phyloP scores from a whole-genome alignment of 2,329 filamentous ascomycete genomes.

The Fusarium oxysporum region DNA sequence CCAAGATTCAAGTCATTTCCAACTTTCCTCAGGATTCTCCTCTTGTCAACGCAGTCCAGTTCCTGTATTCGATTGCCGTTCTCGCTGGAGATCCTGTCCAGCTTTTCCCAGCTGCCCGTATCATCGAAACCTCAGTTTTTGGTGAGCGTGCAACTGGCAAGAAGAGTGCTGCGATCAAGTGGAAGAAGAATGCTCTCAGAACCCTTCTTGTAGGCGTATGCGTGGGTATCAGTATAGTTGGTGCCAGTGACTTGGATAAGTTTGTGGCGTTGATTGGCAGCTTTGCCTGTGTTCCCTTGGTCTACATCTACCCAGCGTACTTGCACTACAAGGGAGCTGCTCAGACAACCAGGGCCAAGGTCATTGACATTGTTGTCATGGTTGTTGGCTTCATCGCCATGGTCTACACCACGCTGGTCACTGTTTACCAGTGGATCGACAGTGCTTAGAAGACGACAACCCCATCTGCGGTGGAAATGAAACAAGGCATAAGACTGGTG shows the following conservation, averaged over 20 bases:
- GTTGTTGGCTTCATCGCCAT: constrained; percentile 72
- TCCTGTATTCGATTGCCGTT: constrained; percentile 79
- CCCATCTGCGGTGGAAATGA: background rate
- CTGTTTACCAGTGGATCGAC: constrained; percentile 55
- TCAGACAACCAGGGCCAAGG: constrained; percentile 64
- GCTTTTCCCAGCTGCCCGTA: constrained; percentile 78
- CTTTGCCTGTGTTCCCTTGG: constrained; percentile 79
- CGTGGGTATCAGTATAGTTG: constrained; percentile 70
- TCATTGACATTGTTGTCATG: constrained; percentile 72
- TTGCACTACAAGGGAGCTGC: constrained; percentile 77
- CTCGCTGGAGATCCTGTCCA: constrained; percentile 80
- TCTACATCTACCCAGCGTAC: constrained; percentile 81
- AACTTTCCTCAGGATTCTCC: constrained; percentile 78
- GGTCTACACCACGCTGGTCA: constrained; percentile 77
- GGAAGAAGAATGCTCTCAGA: constrained; percentile 80
- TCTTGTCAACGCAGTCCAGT: constrained; percentile 81
- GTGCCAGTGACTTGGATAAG: constrained; percentile 77
- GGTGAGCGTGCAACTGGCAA: constrained; percentile 74
- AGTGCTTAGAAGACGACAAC: constrained; percentile 18
- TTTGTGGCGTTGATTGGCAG: constrained; percentile 81
- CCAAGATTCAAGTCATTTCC: constrained; percentile 79
- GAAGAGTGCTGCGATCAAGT: constrained; percentile 72
- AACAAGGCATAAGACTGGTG: constrained; percentile 8
- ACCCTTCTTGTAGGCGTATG: constrained; percentile 68
- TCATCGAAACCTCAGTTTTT: constrained; percentile 76